Evolutionary conservation across 2,329 filamentous ascomycete genomes (phyloP).

Genomic region (Alternaria sp.): DNA sequence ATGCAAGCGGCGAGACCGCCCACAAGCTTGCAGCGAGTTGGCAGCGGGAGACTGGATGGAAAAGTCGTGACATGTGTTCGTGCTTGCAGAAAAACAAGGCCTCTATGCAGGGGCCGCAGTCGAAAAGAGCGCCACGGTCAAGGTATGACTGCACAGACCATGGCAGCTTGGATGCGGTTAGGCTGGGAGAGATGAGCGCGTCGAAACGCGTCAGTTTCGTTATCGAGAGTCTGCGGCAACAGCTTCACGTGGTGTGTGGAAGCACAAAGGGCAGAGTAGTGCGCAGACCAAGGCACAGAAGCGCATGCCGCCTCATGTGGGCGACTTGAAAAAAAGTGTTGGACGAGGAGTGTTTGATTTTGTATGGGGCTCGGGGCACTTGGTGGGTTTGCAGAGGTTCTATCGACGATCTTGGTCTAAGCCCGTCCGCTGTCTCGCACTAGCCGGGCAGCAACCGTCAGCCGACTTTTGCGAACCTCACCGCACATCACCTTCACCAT

Average conservation of each 20-base stretch:
- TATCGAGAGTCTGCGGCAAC: conserved; percentile 14
- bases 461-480: conserved; percentile 25
- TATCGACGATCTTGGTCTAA: conserved; percentile 21
- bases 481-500: conserved; percentile 30
- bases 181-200: conserved; percentile 21
- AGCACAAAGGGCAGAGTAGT: conserved; percentile 9
- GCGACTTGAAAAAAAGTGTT: conserved; percentile 5
- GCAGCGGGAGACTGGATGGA: conserved; percentile 27
- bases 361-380: conserved; percentile 12
- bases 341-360: conserved; percentile 14
- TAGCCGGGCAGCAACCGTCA: conserved; percentile 23
- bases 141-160: conserved; percentile 22
- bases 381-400: conserved; percentile 21
- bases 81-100: conserved; percentile 27
- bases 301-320: conserved; percentile 2
- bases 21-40: conserved; percentile 18
- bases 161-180: conserved; percentile 11
- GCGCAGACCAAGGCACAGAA: conserved; percentile 8
- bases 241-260: conserved; percentile 16
- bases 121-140: conserved; percentile 8
- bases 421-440: conserved; percentile 18
- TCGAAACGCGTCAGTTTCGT: conserved; percentile 31
- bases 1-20: conserved; percentile 9
- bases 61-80: conserved; percentile 41
- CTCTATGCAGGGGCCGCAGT: conserved; percentile 35